A percentile compares a stretch with the other conserved stretches of the same genome.
phyloP scores from a whole-genome alignment of 2,329 filamentous ascomycete species.

The Lecanicillium sp. region DNA sequence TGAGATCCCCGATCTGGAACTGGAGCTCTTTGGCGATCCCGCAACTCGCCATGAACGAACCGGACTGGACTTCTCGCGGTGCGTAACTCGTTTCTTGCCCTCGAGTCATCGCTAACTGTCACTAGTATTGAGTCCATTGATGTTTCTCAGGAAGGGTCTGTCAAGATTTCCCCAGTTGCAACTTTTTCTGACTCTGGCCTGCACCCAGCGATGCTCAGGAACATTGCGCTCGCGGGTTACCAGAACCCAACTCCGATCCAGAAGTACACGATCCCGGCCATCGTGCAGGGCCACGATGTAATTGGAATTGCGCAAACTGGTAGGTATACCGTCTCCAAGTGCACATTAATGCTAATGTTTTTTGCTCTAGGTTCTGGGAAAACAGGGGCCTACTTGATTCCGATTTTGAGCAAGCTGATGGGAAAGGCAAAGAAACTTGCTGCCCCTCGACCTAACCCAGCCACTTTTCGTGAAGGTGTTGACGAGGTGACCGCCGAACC shows the following conservation, averaged over 20 bases:
- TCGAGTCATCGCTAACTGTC: conserved; percentile 15
- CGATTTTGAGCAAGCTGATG: conserved; percentile 85
- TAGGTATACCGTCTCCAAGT: conserved; percentile 32
- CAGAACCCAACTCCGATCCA: conserved; percentile 76
- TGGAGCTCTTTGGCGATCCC: conserved; percentile 60
- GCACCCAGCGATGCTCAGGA: conserved; percentile 75
- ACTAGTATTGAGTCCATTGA: conserved; percentile 45
- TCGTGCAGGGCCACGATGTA: conserved; percentile 69
- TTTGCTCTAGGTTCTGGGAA: conserved; percentile 73
- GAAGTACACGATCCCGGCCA: conserved; percentile 71
- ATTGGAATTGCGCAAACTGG: conserved; percentile 90
- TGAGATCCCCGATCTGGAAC: conserved; percentile 59
- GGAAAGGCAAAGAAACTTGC: conserved; percentile 87
- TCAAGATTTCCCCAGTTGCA: conserved; percentile 41
- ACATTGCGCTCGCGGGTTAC: conserved; percentile 68
- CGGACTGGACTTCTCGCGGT: conserved; percentile 58
- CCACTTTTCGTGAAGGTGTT: conserved; percentile 40
- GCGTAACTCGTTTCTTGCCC: conserved; percentile 21
- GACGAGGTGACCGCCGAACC: conserved; percentile 67
- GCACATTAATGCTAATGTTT: conserved; percentile 1
- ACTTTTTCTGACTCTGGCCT: conserved; percentile 69
- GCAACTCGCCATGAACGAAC: conserved; percentile 36
- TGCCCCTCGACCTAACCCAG: conserved; percentile 63
- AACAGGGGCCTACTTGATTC: conserved; percentile 86
- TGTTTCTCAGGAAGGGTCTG: conserved; percentile 48